Base-by-base conservation (phyloP, 306 rosid genomes). In the Heteromeles arbutifolia region DNA sequence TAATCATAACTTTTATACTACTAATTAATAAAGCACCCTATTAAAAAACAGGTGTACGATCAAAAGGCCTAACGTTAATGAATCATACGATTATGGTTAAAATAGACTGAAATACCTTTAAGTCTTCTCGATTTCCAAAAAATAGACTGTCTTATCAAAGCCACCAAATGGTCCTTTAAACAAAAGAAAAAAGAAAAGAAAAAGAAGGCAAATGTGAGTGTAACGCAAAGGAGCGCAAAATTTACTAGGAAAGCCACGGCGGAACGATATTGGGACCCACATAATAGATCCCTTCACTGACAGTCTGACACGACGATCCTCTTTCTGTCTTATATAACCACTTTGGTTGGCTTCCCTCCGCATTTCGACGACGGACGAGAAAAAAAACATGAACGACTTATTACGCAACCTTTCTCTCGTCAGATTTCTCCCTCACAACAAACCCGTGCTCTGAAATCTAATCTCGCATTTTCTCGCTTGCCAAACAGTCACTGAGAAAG, bases 401-500 rank as follows among this genome's bases (percentile, higher is more conserved):
- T 44, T 22, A 43, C 58, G 59, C 39, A 25, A 72, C 11, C 19
- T 48, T 4, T 24, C 34, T 17, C 45, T 6, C 19, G 18, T 70
- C 74, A 11, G 6, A 53, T 31, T 13, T 32, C 19, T 11, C 24
- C 31, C 10, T 48, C 58, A 37, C 39, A 25, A 72, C 11, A 58
- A 72, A 41, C 15, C 73, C 11, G 31, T 62, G 74, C 18, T 67
- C 54, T 2, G 54, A 48, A 48, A 48, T 41, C 21, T 5, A 54
- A 41, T 75, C 84, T 44, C 45, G 53, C 59, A 62, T 81, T 72
- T 77, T 78, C 82, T 74, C 28, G 56, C 78, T 17, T 6, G 63
- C 74, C 84, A 74, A 76, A 77, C 81, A 66, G 74, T 62, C 39
- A 26, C 37, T 48, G 54, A 39, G 34, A 70, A 82, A 73, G 78